Evolutionary conservation across 2,329 filamentous ascomycete species (phyloP).

Genomic region (Coniochaeta hoffmannii): DNA sequence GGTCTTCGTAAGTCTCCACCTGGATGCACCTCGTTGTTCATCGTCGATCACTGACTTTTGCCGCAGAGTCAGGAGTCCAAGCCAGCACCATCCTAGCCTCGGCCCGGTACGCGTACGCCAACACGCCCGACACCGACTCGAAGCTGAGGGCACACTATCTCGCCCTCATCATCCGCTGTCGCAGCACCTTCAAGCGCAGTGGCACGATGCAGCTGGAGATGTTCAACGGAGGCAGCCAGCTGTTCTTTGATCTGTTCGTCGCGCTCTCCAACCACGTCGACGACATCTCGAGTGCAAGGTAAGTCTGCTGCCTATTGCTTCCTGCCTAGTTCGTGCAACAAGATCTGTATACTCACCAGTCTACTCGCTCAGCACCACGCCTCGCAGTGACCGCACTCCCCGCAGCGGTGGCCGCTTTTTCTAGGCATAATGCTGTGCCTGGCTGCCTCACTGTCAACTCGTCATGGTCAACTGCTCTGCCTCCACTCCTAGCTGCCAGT

Average conservation of each 20-base stretch:
- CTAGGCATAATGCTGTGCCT: conserved; percentile 9
- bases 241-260: conserved; percentile 93
- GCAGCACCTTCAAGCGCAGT: conserved; percentile 84
- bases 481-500: neutral
- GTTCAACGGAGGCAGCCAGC: conserved; percentile 70
- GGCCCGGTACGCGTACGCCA: conserved; percentile 81
- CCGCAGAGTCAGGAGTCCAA: conserved; percentile 64
- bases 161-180: conserved; percentile 81
- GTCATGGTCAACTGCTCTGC: neutral
- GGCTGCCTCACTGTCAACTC: no score
- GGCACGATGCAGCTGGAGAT: conserved; percentile 96
- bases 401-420: conserved; percentile 37
- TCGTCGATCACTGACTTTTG: conserved; percentile 8
- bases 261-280: conserved; percentile 87
- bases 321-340: neutral
- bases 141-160: conserved; percentile 87
- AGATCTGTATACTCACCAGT: neutral
- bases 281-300: conserved; percentile 53
- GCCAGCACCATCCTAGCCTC: conserved; percentile 79
- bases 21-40: neutral
- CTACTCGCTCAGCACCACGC: conserved; percentile 21
- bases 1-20: conserved; percentile 57
- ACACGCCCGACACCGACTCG: conserved; percentile 87
- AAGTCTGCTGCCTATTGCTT: conserved; percentile 22
- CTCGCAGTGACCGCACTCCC: conserved; percentile 27